These are phyloP conservation scores for Aureobasidium subglaciale DNA, from an alignment of 2,329 filamentous ascomycete genomes.

Conservation along the genomic window DNA sequence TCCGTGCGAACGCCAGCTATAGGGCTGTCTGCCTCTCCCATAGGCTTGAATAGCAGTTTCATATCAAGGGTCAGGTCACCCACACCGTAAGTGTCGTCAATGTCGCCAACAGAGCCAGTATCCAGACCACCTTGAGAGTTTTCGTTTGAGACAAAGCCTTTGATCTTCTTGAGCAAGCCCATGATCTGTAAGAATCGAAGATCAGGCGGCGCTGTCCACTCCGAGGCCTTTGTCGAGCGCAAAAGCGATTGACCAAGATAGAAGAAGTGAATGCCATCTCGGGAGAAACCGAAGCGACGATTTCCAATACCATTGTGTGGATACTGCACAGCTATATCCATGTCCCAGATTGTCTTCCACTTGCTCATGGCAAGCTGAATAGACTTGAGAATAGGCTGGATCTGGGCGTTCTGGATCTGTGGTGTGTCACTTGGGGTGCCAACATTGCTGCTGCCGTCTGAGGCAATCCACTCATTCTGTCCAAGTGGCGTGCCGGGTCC, in stretches of 20 bases:
- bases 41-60: slow-evolving; percentile 62
- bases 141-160: slow-evolving; percentile 55
- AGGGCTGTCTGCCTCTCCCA: slow-evolving; percentile 31
- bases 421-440: slow-evolving; percentile 31
- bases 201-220: slow-evolving; percentile 51
- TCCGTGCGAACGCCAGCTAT: slow-evolving; percentile 27
- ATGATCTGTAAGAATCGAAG: slow-evolving; percentile 55
- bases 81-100: slow-evolving; percentile 60
- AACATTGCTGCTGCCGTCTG: slow-evolving; percentile 30
- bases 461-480: slow-evolving; percentile 52
- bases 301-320: slow-evolving; percentile 47
- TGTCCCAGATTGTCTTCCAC: slow-evolving; percentile 67
- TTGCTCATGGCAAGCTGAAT: slow-evolving; percentile 55
- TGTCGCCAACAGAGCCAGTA: slow-evolving; percentile 60
- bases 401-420: slow-evolving; percentile 42
- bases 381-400: slow-evolving; percentile 41
- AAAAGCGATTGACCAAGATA: slow-evolving; percentile 63
- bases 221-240: slow-evolving; percentile 41
- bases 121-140: slow-evolving; percentile 60
- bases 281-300: slow-evolving; percentile 60
- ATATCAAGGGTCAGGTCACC: slow-evolving; percentile 62
- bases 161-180: slow-evolving; percentile 53
- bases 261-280: slow-evolving; percentile 66
- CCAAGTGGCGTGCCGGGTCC: slow-evolving; percentile 51
- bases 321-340: slow-evolving; percentile 62